Conservation (phyloP, 305 asterid genomes). For the Coffea humblotiana region DNA sequence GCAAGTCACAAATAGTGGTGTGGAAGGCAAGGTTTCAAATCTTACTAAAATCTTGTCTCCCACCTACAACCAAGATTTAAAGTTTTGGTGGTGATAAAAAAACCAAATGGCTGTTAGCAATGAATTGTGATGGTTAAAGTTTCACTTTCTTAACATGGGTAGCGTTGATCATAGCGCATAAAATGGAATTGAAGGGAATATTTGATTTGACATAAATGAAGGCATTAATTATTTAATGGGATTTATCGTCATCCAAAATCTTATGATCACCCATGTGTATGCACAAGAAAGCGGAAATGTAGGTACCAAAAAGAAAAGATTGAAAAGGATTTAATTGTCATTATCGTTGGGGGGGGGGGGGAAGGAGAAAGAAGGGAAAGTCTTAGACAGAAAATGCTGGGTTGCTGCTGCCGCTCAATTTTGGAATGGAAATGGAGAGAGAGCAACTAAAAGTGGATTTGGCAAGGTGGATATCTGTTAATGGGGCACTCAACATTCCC, state of each 20-base stretch:
- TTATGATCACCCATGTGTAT: not conserved
- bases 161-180: too few relatives aligned
- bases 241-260: not conserved
- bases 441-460: not conserved
- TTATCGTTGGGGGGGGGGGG: too few relatives aligned
- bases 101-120: too few relatives aligned
- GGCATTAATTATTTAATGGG: not conserved
- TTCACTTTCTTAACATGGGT: too few relatives aligned
- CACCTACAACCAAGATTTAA: too few relatives aligned
- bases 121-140: too few relatives aligned
- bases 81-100: too few relatives aligned
- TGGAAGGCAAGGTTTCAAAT: too few relatives aligned
- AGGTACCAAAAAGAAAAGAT: not conserved
- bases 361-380: not conserved
- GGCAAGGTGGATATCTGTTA: constrained; percentile 5
- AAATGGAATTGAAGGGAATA: not conserved
- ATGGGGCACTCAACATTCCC: not conserved
- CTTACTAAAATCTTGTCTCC: too few relatives aligned
- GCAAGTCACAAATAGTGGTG: too few relatives aligned
- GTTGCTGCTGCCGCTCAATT: not conserved
- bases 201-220: not conserved
- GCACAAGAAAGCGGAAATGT: not conserved
- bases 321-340: not conserved
- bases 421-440: not conserved
- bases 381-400: not conserved